Evolutionary conservation across 202 grass and related monocot genomes (phyloP).

Genomic region (Carex sylvatica): DNA sequence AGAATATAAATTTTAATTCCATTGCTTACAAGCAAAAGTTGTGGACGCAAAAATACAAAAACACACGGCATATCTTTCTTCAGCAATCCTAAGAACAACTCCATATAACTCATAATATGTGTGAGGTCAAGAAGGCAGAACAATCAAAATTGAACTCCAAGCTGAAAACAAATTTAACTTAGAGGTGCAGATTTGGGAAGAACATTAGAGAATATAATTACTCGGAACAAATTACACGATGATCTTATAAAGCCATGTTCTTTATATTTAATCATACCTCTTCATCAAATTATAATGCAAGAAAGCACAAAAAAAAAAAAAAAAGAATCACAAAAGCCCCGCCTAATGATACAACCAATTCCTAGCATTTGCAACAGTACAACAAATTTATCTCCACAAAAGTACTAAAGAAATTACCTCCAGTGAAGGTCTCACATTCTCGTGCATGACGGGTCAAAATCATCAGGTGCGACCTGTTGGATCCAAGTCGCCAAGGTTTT

Average conservation of each 20-base stretch:
- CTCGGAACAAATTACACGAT: background rate
- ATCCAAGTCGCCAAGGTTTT: constrained; percentile 77
- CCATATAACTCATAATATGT: background rate
- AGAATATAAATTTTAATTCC: background rate
- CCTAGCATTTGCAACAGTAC: constrained; percentile 6
- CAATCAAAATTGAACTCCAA: background rate
- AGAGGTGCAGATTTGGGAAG: background rate
- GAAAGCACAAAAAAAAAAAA: constrained; percentile 8
- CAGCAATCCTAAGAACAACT: background rate
- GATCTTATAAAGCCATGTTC: background rate
- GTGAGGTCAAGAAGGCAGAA: background rate
- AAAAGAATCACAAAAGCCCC: background rate
- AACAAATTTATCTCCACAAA: background rate
- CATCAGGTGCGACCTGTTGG: constrained; percentile 69
- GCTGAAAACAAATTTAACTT: background rate
- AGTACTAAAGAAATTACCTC: constrained; percentile 28
- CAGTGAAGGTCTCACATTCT: constrained; percentile 46
- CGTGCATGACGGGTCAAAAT: constrained; percentile 77
- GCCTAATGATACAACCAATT: constrained; percentile 21
- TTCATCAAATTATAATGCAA: constrained; percentile 17
- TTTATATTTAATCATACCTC: background rate
- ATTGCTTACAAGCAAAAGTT: background rate
- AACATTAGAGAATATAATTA: background rate
- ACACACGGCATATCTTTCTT: background rate
- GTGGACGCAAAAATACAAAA: background rate